phyloP scores from a whole-genome alignment of 495 filamentous ascomycete genomes.

The Talaromyces proteolyticus region DNA sequence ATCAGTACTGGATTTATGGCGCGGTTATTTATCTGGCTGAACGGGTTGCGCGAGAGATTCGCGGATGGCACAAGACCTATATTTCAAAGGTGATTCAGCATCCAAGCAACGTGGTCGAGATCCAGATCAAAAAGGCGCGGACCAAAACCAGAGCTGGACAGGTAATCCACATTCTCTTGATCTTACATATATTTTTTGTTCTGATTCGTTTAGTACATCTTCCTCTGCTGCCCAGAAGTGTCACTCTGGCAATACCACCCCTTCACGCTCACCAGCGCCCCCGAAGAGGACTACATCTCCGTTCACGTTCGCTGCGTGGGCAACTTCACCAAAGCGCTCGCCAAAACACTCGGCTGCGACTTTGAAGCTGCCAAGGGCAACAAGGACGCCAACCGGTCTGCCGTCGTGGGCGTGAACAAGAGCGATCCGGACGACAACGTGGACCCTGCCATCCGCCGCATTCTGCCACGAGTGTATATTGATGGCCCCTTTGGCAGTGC shows the following conservation, averaged over 20 bases:
- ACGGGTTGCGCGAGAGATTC: slow-evolving; percentile 61
- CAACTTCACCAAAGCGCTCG: slow-evolving; percentile 61
- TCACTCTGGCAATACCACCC: slow-evolving; percentile 77
- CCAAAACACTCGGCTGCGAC: slow-evolving; percentile 62
- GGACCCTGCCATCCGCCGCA: slow-evolving; percentile 61
- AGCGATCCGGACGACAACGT: slow-evolving; percentile 45
- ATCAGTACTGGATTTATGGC: slow-evolving; percentile 75
- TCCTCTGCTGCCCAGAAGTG: slow-evolving; percentile 75
- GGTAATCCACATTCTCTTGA: slow-evolving; percentile 14
- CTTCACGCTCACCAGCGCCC: slow-evolving; percentile 72
- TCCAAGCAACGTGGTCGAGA: slow-evolving; percentile 75
- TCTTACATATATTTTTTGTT: too few relatives aligned
- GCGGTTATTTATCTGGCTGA: slow-evolving; percentile 68
- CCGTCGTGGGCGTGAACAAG: slow-evolving; percentile 58
- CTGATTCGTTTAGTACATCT: slow-evolving; percentile 74
- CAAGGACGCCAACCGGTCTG: slow-evolving; percentile 13
- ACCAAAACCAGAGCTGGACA: slow-evolving; percentile 73
- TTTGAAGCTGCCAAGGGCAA: slow-evolving; percentile 40
- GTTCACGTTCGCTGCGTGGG: slow-evolving; percentile 70
- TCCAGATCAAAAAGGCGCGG: slow-evolving; percentile 79
- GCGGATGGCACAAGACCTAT: slow-evolving; percentile 67
- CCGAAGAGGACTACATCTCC: slow-evolving; percentile 78
- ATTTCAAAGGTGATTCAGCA: slow-evolving; percentile 81
- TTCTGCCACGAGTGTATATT: slow-evolving; percentile 69
- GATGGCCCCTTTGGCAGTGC: slow-evolving; percentile 76